A percentile compares a stretch with the other conserved stretches of the same genome.
Evolutionary conservation across 73 alveolate species (phyloP).

Genomic region (Urostyla sp.): DNA sequence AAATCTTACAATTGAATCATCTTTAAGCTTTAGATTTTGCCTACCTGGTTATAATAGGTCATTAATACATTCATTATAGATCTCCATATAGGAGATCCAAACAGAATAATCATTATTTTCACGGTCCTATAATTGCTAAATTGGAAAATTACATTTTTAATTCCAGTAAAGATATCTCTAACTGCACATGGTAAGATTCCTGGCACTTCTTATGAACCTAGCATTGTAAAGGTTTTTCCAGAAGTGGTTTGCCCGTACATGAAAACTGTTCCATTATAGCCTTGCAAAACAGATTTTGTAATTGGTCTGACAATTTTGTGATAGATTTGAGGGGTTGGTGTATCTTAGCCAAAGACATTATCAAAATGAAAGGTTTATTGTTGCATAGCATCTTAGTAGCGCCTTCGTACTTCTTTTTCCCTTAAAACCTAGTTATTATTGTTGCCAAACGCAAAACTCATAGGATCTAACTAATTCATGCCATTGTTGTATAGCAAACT

Average conservation of each 20-base stretch:
- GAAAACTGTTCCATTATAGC: conserved; percentile 94
- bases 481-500: conserved; percentile 53
- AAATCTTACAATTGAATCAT: conserved; percentile 68
- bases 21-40: conserved; percentile 73
- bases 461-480: conserved; percentile 60
- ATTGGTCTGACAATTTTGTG: conserved; percentile 94
- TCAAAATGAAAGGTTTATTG: conserved; percentile 85
- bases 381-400: conserved; percentile 60
- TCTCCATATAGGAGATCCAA: conserved; percentile 93
- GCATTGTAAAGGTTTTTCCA: conserved; percentile 98
- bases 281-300: conserved; percentile 88
- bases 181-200: conserved; percentile 96
- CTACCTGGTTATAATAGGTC: conserved; percentile 89
- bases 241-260: conserved; percentile 98
- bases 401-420: conserved; percentile 46
- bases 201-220: conserved; percentile 95
- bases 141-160: conserved; percentile 71
- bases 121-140: conserved; percentile 34
- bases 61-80: conserved; percentile 94
- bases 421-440: conserved; percentile 18
- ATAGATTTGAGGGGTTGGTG: conserved; percentile 90
- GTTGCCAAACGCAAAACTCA: conserved; percentile 26
- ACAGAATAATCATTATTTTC: conserved; percentile 75
- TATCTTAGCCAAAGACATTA: conserved; percentile 88
- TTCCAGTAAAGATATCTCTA: conserved; percentile 89